These are phyloP conservation scores for Dimocarpus longan DNA, from an alignment of 345 rosid genomes.

Conservation along the genomic window DNA sequence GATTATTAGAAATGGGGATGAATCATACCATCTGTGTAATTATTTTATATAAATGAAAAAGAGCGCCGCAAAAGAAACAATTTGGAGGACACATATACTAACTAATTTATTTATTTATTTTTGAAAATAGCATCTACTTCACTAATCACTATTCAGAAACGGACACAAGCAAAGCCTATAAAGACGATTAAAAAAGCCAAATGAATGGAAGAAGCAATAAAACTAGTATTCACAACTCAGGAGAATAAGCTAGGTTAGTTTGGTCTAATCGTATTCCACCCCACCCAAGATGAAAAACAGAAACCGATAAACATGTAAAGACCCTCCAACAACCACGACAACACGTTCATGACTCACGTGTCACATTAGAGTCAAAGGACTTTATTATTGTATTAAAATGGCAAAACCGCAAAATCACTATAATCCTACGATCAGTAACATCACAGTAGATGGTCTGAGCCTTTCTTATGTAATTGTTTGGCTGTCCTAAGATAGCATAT, in stretches of 20 bases:
- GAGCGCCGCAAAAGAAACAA: not conserved
- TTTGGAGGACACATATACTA: not conserved
- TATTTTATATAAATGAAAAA: not conserved
- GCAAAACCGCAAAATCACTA: too few species aligned
- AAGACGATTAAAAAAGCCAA: not conserved
- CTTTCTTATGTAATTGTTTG: too few species aligned
- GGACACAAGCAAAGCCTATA: not conserved
- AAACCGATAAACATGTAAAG: not conserved
- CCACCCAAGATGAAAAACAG: not conserved
- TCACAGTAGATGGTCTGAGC: too few species aligned
- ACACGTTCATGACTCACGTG: too few species aligned
- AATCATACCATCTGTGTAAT: not conserved
- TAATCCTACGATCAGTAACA: too few species aligned
- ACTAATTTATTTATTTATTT: too few species aligned
- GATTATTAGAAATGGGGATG: not conserved
- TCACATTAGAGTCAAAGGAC: too few species aligned
- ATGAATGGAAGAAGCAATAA: not conserved
- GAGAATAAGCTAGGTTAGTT: not conserved
- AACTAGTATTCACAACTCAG: not conserved
- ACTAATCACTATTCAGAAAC: not conserved
- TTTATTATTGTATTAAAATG: too few species aligned
- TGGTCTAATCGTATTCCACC: not conserved
- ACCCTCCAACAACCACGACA: not conserved
- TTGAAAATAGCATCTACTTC: not conserved
- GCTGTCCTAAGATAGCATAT: not conserved